Conservation (phyloP, 306 rosid species). For the Nissolia schottii region DNA sequence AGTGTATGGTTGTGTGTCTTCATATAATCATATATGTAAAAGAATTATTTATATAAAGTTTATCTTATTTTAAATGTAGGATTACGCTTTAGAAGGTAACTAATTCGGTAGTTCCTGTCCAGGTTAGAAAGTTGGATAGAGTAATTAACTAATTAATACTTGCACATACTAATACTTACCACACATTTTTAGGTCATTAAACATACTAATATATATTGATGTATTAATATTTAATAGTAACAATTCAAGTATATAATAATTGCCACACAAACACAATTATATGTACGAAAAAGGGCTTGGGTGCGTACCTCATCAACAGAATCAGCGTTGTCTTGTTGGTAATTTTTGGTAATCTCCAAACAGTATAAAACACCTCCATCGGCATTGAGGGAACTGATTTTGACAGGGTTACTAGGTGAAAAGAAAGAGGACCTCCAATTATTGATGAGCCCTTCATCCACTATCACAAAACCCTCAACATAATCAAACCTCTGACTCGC, state of each 20-base stretch:
- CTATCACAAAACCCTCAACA: slow-evolving; percentile 93
- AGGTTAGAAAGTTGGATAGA: not conserved
- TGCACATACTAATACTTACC: too few relatives aligned
- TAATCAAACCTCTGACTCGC: slow-evolving; percentile 65
- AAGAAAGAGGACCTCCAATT: slow-evolving; percentile 97
- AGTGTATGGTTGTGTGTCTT: not conserved
- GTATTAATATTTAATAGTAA: not conserved
- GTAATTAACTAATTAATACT: not conserved
- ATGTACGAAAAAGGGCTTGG: not conserved
- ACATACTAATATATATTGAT: too few relatives aligned
- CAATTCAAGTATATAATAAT: not conserved
- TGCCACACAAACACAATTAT: too few relatives aligned
- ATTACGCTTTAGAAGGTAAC: not conserved
- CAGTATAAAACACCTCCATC: slow-evolving; percentile 84
- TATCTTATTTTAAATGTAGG: not conserved
- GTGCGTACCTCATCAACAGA: slow-evolving; percentile 64
- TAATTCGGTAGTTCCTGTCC: not conserved
- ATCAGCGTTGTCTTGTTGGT: slow-evolving; percentile 41
- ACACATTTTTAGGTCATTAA: too few relatives aligned
- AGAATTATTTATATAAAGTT: not conserved
- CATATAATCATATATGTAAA: not conserved
- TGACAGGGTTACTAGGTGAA: slow-evolving; percentile 75
- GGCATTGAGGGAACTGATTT: slow-evolving; percentile 58
- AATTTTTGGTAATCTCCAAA: slow-evolving; percentile 90
- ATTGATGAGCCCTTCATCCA: slow-evolving; percentile 83